Evolutionary conservation across 148 eudicot species (phyloP).

Genomic region (Chenopodium suecicum): DNA sequence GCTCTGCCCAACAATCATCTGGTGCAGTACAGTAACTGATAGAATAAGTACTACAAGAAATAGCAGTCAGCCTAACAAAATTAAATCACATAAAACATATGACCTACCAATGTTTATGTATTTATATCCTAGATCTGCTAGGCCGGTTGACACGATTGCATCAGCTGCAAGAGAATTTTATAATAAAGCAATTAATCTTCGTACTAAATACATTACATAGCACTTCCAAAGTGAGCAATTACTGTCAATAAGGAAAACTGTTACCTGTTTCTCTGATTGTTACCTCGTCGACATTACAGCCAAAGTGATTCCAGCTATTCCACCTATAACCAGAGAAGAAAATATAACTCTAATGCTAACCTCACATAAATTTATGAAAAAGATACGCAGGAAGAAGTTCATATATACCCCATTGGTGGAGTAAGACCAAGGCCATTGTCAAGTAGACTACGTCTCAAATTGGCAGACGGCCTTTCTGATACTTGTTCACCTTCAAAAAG

Average conservation of each 20-base stretch:
- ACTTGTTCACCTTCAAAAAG: not conserved
- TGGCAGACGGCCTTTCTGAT: no score
- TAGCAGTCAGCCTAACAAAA: no score
- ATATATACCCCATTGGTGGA: slow-evolving; percentile 14
- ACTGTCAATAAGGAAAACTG: no score
- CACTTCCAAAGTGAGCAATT: no score
- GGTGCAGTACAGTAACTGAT: slow-evolving; percentile 11
- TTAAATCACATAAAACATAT: not conserved
- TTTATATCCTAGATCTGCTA: slow-evolving; percentile 61
- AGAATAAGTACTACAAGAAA: not conserved
- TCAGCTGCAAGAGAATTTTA: slow-evolving; percentile 45
- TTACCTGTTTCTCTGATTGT: no score
- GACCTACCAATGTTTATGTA: slow-evolving; percentile 76
- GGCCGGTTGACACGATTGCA: slow-evolving; percentile 71
- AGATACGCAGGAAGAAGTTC: not conserved
- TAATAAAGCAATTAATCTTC: no score
- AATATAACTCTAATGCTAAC: no score
- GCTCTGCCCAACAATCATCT: slow-evolving; percentile 98
- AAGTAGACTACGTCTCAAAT: not conserved
- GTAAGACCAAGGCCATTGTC: slow-evolving; percentile 10
- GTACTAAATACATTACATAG: no score
- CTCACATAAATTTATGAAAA: not conserved
- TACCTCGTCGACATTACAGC: slow-evolving; percentile 21
- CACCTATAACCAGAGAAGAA: slow-evolving; percentile 24
- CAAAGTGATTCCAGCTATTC: slow-evolving; percentile 49